A percentile compares a stretch with the other conserved stretches of the same genome.
Conservation (phyloP, 1,284 basidiomycete genomes). For the Cutaneotrichosporon sp. region DNA sequence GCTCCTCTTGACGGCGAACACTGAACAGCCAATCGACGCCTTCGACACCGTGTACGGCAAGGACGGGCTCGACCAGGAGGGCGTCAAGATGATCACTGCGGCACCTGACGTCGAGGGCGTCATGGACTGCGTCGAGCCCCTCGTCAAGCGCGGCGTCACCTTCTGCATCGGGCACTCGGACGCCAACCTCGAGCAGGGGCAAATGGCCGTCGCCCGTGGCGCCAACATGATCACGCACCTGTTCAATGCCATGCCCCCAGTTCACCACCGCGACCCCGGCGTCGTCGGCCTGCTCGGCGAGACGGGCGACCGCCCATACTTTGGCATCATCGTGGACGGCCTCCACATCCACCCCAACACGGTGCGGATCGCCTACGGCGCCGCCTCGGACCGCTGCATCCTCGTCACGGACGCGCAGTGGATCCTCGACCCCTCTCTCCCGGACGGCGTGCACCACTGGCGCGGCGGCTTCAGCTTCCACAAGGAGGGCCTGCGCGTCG, state of each 20-base stretch:
- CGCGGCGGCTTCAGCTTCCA: slow-evolving; percentile 67
- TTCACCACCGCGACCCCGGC: slow-evolving; percentile 51
- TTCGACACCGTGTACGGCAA: slow-evolving; percentile 75
- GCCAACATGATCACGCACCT: slow-evolving; percentile 85
- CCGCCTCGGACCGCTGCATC: slow-evolving; percentile 79
- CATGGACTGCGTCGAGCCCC: slow-evolving; percentile 64
- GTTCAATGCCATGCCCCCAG: slow-evolving; percentile 64
- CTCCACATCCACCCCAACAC: slow-evolving; percentile 88
- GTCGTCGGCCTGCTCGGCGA: slow-evolving; percentile 85
- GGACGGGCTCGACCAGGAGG: slow-evolving; percentile 56
- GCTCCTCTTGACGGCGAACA: slow-evolving; percentile 64
- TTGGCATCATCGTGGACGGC: slow-evolving; percentile 86
- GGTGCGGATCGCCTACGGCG: slow-evolving; percentile 78
- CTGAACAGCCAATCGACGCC: slow-evolving; percentile 38
- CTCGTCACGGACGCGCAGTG: slow-evolving; percentile 88
- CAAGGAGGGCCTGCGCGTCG: slow-evolving; percentile 78
- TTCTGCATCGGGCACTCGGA: slow-evolving; percentile 81
- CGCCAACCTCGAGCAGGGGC: slow-evolving; percentile 42
- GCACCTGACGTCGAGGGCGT: slow-evolving; percentile 85
- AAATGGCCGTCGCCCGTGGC: slow-evolving; percentile 46
- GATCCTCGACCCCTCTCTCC: slow-evolving; percentile 78
- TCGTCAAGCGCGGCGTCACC: slow-evolving; percentile 67
- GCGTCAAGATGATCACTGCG: slow-evolving; percentile 78
- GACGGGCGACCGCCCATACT: slow-evolving; percentile 77
- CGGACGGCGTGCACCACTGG: slow-evolving; percentile 85